Conservation (phyloP, 2,329 filamentous ascomycete species). For the Nemania sp. region DNA sequence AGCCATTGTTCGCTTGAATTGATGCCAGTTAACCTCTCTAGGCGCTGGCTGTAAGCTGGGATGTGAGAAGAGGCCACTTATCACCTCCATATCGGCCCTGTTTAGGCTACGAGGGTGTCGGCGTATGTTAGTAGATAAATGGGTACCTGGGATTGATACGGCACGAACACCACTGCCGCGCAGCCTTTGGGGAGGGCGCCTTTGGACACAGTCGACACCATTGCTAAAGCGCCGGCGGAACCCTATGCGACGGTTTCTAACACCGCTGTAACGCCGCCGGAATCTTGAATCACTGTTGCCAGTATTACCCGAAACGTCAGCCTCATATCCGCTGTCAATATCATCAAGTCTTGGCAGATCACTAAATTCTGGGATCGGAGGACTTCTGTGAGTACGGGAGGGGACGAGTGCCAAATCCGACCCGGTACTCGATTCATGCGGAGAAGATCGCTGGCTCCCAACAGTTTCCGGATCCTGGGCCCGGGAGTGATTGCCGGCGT, state of each 20-base stretch:
- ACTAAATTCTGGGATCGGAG: neutral
- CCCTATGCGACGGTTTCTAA: too few relatives aligned
- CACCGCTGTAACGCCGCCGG: too few relatives aligned
- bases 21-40: conserved; percentile 1
- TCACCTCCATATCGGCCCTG: neutral
- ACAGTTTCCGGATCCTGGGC: neutral
- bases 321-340: too few relatives aligned
- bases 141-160: neutral
- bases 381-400: neutral
- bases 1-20: neutral
- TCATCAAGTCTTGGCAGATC: neutral
- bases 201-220: neutral
- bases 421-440: neutral
- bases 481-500: neutral
- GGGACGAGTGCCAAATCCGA: neutral
- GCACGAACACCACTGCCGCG: neutral
- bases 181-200: too few relatives aligned
- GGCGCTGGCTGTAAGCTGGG: neutral
- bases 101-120: neutral
- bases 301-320: too few relatives aligned
- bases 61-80: conserved; percentile 4
- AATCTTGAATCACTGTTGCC: too few relatives aligned
- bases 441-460: neutral
- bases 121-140: too few relatives aligned
- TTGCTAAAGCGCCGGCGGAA: too few relatives aligned